Conservation (phyloP, 345 rosid genomes). For the Lepidium africanum region DNA sequence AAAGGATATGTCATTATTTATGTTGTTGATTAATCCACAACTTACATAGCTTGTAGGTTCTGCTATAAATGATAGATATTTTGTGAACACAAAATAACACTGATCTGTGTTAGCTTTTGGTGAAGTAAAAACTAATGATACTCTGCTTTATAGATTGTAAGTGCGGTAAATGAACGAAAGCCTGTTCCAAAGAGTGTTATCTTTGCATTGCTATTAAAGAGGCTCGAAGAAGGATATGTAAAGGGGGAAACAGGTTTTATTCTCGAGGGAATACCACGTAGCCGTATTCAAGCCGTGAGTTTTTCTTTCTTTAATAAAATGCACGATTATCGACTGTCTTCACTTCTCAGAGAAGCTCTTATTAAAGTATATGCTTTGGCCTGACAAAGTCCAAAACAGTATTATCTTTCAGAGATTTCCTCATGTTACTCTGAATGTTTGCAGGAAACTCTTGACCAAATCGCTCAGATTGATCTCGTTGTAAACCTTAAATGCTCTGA, state of each 20-base stretch:
- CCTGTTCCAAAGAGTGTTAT: constrained; percentile 69
- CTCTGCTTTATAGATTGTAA: constrained; percentile 14
- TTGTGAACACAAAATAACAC: not conserved
- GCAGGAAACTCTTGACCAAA: constrained; percentile 86
- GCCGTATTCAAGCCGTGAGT: constrained; percentile 71
- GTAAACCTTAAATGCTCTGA: constrained; percentile 62
- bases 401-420: constrained; percentile 2
- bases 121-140: not conserved
- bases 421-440: not conserved
- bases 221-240: constrained; percentile 75
- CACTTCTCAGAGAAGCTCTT: not conserved
- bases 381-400: constrained; percentile 28
- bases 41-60: not conserved
- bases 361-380: not conserved
- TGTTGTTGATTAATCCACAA: not conserved
- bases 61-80: not conserved
- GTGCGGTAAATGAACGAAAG: constrained; percentile 62
- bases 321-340: not conserved
- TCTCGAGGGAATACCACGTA: constrained; percentile 89
- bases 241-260: constrained; percentile 89
- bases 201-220: constrained; percentile 68
- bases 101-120: not conserved
- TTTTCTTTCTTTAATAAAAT: not conserved
- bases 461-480: constrained; percentile 78
- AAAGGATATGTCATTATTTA: not conserved